Base-by-base conservation (phyloP, 2,329 filamentous ascomycete species). In the Biscogniauxia mediterranea region DNA sequence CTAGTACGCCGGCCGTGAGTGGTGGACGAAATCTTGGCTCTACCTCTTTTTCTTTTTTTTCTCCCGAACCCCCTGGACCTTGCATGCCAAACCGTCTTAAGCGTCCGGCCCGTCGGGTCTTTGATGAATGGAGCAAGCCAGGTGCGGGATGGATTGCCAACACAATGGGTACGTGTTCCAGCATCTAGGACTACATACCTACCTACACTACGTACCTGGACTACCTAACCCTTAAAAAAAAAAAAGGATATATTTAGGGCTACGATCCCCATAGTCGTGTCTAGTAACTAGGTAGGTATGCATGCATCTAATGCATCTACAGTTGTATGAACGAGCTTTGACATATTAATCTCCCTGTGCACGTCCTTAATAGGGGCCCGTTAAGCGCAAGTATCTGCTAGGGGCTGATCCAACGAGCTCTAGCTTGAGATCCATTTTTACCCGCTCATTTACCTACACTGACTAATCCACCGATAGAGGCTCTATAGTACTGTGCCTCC, bases 61-160 rank as follows among this genome's bases (percentile, higher is more conserved):
- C 49, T 23, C 55, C 19, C 19, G 54, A 57, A 52, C 23, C 58
- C 61, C 65, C 65, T 63, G 46, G 52, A 56, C 51, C 56, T 50
- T 66, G 60, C 61, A 64, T 62, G 57, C 19, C 25, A 25, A 28
- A 21, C 42, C 28, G 25, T 26, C 19, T 42, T 55, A 21, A 51
- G 57, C 57, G 58, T 56, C 61, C 61, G 52, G 58, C 23, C 60
- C 52, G 42, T 61, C 52, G 51, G 54, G 54, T 58, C 61, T 61
- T 57, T 46, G 38, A 46, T 46, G 38, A 46, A 46, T 46, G 17
- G 38, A 46, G 11, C 38, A n/a, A n/a, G 38, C 38, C 17, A n/a
- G 13, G 38, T 46, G 38, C 38, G 38, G 38, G 17, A 46, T 46
- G 38, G 17, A 46, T 46, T 32, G 38, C 38, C 38, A 46, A 46